Evolutionary conservation across 768 basidiomycete species (phyloP), one percentile per base, ranked within the genome.

Genomic region (Mycena olivaceomarginata): DNA sequence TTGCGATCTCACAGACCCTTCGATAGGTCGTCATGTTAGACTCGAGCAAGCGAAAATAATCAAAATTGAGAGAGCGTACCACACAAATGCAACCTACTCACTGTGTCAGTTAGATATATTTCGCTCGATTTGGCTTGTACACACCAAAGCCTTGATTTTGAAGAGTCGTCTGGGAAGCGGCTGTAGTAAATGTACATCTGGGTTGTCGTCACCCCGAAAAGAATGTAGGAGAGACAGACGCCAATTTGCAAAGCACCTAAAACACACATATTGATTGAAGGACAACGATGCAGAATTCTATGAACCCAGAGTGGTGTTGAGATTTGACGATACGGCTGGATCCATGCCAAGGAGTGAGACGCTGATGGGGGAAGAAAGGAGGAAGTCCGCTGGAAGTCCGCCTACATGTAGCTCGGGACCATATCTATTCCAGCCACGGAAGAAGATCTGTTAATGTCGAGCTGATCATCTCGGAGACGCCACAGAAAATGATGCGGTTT

Each of bases 101-200:
- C 22, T 3, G 31, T 3, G 57, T 12, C 12, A 31, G 57, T 59
- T 12, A 37, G 25, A 5, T 31, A 31, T 37, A 2, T 43, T n/a
- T 15, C 12, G 18, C 62, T 40, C n/a, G 13, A 11, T 22, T 15
- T 59, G 10, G 18, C 25, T 46, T 9, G 2, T 31, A 65, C 71
- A 22, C 31, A 72, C 71, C 60, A 65, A 20, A 9, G 39, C 18
- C 46, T 72, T 72, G 3, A 72, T 2, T 57, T 56, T 18, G 15
- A 18, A 15, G 45, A 41, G 63, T 72, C 71, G 11, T 72, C 39
- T 10, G 71, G 71, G 25, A 72, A 72, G 15, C 48, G 71, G 22
- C 18, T 16, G 40, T 51, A 72, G 71, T 72, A 72, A 11, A 65
- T 51, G 63, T 72, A 72, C 20, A n/a, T 7, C 25, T 72, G 71